Evolutionary conservation across 148 eudicot genomes (phyloP).

Genomic region (Spergularia bocconei): DNA sequence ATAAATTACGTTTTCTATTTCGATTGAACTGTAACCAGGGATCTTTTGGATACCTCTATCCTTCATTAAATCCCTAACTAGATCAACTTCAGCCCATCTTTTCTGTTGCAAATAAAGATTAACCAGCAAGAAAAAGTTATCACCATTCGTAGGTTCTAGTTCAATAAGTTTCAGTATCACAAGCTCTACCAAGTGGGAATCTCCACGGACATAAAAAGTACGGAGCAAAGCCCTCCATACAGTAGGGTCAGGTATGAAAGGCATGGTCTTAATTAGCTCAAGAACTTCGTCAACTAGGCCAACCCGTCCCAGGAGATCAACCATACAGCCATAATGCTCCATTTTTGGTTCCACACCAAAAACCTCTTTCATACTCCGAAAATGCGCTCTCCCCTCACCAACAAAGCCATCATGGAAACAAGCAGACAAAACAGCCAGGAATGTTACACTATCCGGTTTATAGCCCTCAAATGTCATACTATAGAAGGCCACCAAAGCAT

Average conservation of each 20-base stretch:
- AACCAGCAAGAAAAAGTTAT: slow-evolving; percentile 31
- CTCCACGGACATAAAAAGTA: slow-evolving; percentile 23
- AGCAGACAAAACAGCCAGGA: slow-evolving; percentile 41
- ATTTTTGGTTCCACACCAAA: slow-evolving; percentile 31
- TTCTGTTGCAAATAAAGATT: slow-evolving; percentile 29
- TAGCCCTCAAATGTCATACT: slow-evolving; percentile 33
- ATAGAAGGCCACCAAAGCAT: slow-evolving; percentile 40
- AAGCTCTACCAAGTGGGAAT: slow-evolving; percentile 21
- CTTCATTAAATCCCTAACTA: slow-evolving; percentile 27
- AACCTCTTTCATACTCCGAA: slow-evolving; percentile 34
- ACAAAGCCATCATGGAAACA: slow-evolving; percentile 36
- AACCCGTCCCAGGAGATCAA: slow-evolving; percentile 37
- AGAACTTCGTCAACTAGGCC: slow-evolving; percentile 36
- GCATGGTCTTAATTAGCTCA: slow-evolving; percentile 30
- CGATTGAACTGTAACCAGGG: slow-evolving; percentile 40
- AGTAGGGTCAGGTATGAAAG: slow-evolving; percentile 23
- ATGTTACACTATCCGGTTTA: slow-evolving; percentile 43
- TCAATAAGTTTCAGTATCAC: slow-evolving; percentile 33
- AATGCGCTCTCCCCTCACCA: slow-evolving; percentile 31
- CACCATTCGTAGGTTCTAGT: slow-evolving; percentile 37
- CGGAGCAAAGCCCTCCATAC: slow-evolving; percentile 47
- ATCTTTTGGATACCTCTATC: slow-evolving; percentile 27
- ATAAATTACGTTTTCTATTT: slow-evolving; percentile 23
- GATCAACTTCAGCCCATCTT: slow-evolving; percentile 35
- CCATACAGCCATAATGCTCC: slow-evolving; percentile 43